A percentile compares a stretch with the other conserved stretches of the same genome.
These are phyloP conservation scores for Pythium chondricola DNA, from an alignment of 352 stramenopile genomes.

Conservation along the genomic window DNA sequence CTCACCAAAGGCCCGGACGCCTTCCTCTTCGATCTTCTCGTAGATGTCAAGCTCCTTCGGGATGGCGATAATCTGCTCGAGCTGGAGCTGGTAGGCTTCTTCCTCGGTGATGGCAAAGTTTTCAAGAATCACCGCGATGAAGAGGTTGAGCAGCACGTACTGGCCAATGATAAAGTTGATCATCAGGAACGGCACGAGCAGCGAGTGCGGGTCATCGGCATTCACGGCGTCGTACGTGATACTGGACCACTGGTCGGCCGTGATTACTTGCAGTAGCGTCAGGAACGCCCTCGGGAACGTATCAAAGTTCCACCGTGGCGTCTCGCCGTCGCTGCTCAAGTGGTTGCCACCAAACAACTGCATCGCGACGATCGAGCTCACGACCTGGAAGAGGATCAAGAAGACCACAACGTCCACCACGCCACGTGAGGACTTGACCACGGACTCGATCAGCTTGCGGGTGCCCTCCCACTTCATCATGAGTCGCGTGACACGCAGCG, in stretches of 20 bases:
- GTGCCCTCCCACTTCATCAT: conserved; percentile 83
- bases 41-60: conserved; percentile 79
- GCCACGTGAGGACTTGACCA: conserved; percentile 72
- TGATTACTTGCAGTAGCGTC: conserved; percentile 74
- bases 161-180: conserved; percentile 71
- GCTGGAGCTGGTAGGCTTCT: conserved; percentile 76
- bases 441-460: conserved; percentile 69
- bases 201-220: conserved; percentile 49
- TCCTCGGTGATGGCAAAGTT: conserved; percentile 81
- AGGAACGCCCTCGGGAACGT: conserved; percentile 64
- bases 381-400: conserved; percentile 67
- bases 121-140: conserved; percentile 80
- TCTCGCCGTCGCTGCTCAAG: conserved; percentile 32
- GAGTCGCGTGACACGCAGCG: conserved; percentile 57
- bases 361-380: conserved; percentile 73
- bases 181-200: conserved; percentile 73
- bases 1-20: conserved; percentile 66
- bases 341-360: conserved; percentile 64
- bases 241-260: conserved; percentile 70
- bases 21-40: conserved; percentile 75
- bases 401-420: conserved; percentile 73
- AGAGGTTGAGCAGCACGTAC: conserved; percentile 78
- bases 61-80: conserved; percentile 77
- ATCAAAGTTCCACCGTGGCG: conserved; percentile 77
- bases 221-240: conserved; percentile 72